These are phyloP conservation scores for Neofusicoccum sp. DNA, from an alignment of 2,329 filamentous ascomycete genomes.

Conservation along the genomic window DNA sequence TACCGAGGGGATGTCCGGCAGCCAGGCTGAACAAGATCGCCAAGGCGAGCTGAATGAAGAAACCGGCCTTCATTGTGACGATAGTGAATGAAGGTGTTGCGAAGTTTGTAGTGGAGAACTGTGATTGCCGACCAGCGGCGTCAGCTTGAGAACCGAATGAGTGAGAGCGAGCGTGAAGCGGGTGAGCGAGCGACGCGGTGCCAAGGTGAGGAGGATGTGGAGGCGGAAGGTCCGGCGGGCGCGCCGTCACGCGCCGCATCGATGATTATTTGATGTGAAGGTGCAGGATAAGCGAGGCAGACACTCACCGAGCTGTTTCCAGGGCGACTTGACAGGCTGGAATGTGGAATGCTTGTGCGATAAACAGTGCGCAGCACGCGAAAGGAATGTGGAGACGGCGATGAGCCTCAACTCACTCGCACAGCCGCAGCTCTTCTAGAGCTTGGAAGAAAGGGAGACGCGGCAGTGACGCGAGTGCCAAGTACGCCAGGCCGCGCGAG, in stretches of 20 bases:
- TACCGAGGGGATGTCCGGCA: constrained; percentile 4
- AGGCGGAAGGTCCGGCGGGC: not conserved
- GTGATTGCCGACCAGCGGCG: constrained; percentile 16
- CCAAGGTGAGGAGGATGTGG: not conserved
- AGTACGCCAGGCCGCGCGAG: not conserved
- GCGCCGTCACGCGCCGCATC: not conserved
- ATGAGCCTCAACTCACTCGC: constrained; percentile 1
- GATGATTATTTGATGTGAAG: not conserved
- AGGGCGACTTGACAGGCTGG: constrained; percentile 4
- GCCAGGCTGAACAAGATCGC: constrained; percentile 2
- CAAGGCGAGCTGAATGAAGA: constrained; percentile 12
- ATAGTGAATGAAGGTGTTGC: not conserved
- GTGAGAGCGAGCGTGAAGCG: not conserved
- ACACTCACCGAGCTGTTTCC: constrained; percentile 8
- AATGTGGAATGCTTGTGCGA: constrained; percentile 15
- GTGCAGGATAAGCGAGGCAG: not conserved
- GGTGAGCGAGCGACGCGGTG: not conserved
- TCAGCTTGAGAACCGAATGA: constrained; percentile 4
- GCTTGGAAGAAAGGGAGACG: not conserved
- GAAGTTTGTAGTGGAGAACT: not conserved
- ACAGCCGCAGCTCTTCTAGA: not conserved
- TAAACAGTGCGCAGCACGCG: constrained; percentile 6
- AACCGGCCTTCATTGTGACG: constrained; percentile 9
- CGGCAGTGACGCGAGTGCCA: not conserved
- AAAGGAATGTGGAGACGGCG: not conserved